Evolutionary conservation across 164 flowering plant species (phyloP), one percentile per base, ranked within the genome.

Genomic region (Liquidambar formosana): DNA sequence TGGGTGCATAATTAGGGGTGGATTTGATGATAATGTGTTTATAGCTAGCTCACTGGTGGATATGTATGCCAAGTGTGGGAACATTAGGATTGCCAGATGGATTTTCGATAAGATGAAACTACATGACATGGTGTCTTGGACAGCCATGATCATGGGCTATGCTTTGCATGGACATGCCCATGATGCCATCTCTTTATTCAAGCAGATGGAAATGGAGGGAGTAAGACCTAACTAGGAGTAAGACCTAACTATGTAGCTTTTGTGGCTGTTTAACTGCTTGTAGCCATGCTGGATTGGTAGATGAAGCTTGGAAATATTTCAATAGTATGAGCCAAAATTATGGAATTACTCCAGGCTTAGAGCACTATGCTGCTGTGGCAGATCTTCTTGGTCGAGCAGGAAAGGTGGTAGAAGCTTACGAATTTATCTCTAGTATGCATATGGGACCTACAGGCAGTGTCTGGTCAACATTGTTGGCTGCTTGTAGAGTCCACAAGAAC

Each of bases 341-440:
- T 68, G 86, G 79, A 2, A 85, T 94, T 73, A 47, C 79, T 73
- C 98, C 97, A 0, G 85, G 86, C 18, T 52, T 92, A 66, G 96
- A 92, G 71, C 98, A 94, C 75, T 87, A 89, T 76, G 92, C 97
- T 49, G 88, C 96, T 27, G 76, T 94, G 62, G 90, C 93, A 14
- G 98, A 94, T 69, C 88, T 90, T 76, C 91, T 92, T 71, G 91
- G 95, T n/a, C 83, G 99, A 53, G 96, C 92, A 12, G 99, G 99
- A 48, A 86, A 73, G 79, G 77, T 94, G 77, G 82, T 80, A 27
- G 90, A 90, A 80, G 97, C 97, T 15, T 89, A 77, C 33, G 62
- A 87, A 11, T 83, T 91, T 61, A 78, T 93, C 69, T 75, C 79
- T 53, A 61, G 28, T 61, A 85, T 86, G 96, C 81, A 69, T 56